These are phyloP conservation scores for Talaromyces sp. DNA, from an alignment of 2,329 filamentous ascomycete genomes.

Conservation along the genomic window DNA sequence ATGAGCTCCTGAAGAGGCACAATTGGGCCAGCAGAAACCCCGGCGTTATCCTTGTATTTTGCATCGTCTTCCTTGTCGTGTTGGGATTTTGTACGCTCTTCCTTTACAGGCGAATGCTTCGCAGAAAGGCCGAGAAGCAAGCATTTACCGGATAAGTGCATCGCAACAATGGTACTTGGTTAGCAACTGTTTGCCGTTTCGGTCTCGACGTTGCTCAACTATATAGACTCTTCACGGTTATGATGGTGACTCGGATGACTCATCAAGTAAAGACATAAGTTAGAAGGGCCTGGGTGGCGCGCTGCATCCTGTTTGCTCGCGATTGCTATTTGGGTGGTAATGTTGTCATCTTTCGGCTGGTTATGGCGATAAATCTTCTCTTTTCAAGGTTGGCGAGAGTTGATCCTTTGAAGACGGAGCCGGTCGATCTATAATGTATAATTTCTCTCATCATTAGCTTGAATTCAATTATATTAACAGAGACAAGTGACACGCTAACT, in stretches of 20 bases:
- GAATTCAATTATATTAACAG: background rate
- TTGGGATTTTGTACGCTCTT: constrained; percentile 53
- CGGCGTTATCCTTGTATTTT: constrained; percentile 63
- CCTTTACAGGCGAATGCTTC: constrained; percentile 47
- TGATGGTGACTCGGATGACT: background rate
- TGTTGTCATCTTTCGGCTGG: background rate
- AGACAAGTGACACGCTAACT: background rate
- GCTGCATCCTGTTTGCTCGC: background rate
- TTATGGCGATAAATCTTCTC: background rate
- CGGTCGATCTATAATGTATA: constrained; percentile 2
- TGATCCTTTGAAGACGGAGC: background rate
- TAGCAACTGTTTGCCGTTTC: background rate
- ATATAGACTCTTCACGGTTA: background rate
- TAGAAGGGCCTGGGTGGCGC: background rate
- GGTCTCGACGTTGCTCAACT: background rate
- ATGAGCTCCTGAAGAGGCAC: constrained; percentile 20
- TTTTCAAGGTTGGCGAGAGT: background rate
- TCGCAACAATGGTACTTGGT: background rate
- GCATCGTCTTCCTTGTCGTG: constrained; percentile 58
- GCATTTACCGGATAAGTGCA: constrained; percentile 18
- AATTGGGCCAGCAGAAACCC: constrained; percentile 60
- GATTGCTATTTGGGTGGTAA: too few species aligned
- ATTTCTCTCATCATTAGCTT: background rate
- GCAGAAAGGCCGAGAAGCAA: constrained; percentile 30
- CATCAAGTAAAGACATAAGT: background rate